Evolutionary conservation across 305 asterid species (phyloP).

Genomic region (Striga hermonthica): DNA sequence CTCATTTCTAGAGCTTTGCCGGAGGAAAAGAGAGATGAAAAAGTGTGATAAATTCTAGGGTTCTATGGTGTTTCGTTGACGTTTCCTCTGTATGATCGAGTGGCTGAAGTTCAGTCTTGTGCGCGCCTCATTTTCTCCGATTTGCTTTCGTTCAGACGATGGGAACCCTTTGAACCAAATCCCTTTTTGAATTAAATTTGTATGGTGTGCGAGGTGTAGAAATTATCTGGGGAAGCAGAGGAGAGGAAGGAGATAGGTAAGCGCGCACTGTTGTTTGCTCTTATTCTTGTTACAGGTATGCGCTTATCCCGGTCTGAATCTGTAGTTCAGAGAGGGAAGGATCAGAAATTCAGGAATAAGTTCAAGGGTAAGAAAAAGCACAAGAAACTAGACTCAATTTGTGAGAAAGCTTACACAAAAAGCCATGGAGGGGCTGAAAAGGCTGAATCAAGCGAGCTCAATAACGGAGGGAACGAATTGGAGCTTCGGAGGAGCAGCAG

Average conservation of each 20-base stretch:
- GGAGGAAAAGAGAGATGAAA: constrained; percentile 25
- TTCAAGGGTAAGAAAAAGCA: constrained; percentile 71
- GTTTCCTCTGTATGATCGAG: constrained; percentile 49
- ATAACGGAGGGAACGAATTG: constrained; percentile 44
- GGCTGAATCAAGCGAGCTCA: constrained; percentile 35
- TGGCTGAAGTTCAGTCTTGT: constrained; percentile 45
- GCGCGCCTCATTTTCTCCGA: constrained; percentile 34
- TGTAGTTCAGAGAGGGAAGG: constrained; percentile 48
- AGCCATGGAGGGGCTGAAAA: constrained; percentile 46
- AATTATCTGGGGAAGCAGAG: constrained; percentile 23
- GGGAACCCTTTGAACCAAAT: constrained; percentile 5
- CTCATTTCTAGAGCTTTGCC: neutral
- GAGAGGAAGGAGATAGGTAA: constrained; percentile 22
- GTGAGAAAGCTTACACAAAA: constrained; percentile 61
- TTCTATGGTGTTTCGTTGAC: constrained; percentile 25
- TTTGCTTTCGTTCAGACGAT: constrained; percentile 20
- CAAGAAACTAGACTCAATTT: constrained; percentile 77
- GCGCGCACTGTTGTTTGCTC: neutral
- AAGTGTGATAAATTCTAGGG: constrained; percentile 42
- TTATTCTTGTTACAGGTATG: constrained; percentile 41
- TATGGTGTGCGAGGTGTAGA: constrained; percentile 19
- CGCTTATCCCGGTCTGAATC: constrained; percentile 60
- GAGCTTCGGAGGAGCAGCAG: constrained; percentile 81
- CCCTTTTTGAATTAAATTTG: constrained; percentile 22
- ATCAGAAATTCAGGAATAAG: constrained; percentile 48